Conservation (phyloP, 352 stramenopile genomes). For the Phytopythium helicoides region DNA sequence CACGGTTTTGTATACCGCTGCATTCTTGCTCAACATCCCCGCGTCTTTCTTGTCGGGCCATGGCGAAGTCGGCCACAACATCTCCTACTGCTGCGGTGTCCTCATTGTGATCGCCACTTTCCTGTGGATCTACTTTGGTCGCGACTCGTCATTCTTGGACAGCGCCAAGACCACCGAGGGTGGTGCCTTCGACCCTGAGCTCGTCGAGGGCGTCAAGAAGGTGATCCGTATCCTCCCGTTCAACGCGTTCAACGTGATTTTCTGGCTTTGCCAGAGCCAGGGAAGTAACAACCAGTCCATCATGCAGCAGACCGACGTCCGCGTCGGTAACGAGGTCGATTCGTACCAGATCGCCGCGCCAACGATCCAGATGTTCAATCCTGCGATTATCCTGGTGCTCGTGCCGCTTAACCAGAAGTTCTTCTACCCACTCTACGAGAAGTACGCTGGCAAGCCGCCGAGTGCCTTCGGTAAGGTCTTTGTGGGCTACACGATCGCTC, state of each 20-base stretch:
- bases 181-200: slow-evolving; percentile 32
- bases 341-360: slow-evolving; percentile 43
- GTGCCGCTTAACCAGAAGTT: slow-evolving; percentile 37
- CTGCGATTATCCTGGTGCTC: slow-evolving; percentile 30
- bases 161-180: slow-evolving; percentile 33
- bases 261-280: slow-evolving; percentile 56
- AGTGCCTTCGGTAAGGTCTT: slow-evolving; percentile 38
- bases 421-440: slow-evolving; percentile 40
- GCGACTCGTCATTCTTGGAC: slow-evolving; percentile 47
- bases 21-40: slow-evolving; percentile 53
- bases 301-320: slow-evolving; percentile 58
- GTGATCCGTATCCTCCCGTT: slow-evolving; percentile 48
- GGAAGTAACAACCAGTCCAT: slow-evolving; percentile 66
- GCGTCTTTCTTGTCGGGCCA: slow-evolving; percentile 45
- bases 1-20: slow-evolving; percentile 31
- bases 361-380: slow-evolving; percentile 50
- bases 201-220: slow-evolving; percentile 51
- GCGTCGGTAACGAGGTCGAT: slow-evolving; percentile 26
- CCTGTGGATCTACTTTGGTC: slow-evolving; percentile 46
- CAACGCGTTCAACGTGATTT: slow-evolving; percentile 57
- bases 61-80: slow-evolving; percentile 29
- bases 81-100: slow-evolving; percentile 42
- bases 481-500: slow-evolving; percentile 27
- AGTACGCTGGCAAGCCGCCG: slow-evolving; percentile 29
- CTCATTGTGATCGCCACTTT: slow-evolving; percentile 32